phyloP scores from a whole-genome alignment of 148 eudicot genomes.

The Hydrangea macrophylla region DNA sequence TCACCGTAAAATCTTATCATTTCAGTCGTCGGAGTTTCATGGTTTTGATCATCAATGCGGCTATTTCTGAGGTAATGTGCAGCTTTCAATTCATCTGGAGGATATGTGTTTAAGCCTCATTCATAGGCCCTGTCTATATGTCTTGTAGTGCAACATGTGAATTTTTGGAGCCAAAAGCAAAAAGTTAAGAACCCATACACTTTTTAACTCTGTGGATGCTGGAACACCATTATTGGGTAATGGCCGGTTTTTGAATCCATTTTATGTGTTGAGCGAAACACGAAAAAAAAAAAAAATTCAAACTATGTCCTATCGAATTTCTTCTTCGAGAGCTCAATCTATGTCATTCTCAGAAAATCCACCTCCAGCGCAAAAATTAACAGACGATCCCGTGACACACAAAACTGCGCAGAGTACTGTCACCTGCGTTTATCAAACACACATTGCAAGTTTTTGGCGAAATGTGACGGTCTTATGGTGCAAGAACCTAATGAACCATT shows the following conservation, averaged over 20 bases:
- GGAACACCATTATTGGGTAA: too few relatives aligned
- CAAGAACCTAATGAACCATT: conserved; percentile 60
- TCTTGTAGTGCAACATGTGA: neutral
- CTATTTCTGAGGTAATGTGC: conserved; percentile 6
- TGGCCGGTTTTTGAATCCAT: too few relatives aligned
- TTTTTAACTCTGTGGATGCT: neutral
- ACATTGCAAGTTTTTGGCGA: conserved; percentile 73
- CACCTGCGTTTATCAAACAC: conserved; percentile 50
- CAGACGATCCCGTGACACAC: conserved; percentile 38
- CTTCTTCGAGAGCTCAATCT: conserved; percentile 26
- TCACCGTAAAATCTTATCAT: neutral
- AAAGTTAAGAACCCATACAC: neutral
- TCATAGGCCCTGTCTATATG: neutral
- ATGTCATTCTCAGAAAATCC: conserved; percentile 23
- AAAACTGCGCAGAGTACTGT: conserved; percentile 52
- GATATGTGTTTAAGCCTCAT: neutral
- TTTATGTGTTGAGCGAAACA: conserved; percentile 1
- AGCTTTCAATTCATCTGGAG: neutral
- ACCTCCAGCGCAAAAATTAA: conserved; percentile 23
- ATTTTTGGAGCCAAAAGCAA: neutral
- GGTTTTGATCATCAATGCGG: neutral
- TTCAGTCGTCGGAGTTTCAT: neutral
- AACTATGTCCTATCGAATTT: conserved; percentile 20
- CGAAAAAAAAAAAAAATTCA: neutral
- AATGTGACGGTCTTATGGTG: conserved; percentile 69